Base-by-base conservation (phyloP, 2,329 filamentous ascomycete species). In the Talaromyces verruculosus region DNA sequence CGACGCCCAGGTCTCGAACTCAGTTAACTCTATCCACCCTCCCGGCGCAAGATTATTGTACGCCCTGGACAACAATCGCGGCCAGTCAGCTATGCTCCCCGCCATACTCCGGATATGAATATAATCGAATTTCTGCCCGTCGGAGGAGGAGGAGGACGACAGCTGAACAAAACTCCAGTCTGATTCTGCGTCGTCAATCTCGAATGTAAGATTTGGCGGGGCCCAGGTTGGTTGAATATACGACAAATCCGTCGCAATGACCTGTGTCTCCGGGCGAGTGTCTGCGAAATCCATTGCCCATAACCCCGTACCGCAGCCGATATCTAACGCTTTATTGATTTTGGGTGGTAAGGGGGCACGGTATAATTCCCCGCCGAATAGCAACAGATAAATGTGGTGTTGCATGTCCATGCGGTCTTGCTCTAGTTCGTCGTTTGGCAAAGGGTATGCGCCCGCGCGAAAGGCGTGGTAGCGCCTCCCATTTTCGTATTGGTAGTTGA, bases 81-180 rank as follows among this genome's bases (percentile, higher is more conserved):
- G 69, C 74, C 74, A 75, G 65, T 76, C 68, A 3, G 63, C 70
- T 55, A 76, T 75, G 45, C 70, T 69, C 7, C 72, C 73, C 25
- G 68, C 70, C 68, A 75, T 69, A 53, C 70, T 71, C n/a, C 72
- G 71, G 53, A 71, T 70, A 57, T 73, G 73, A 39, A 75, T 73
- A 58, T 70, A 73, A 59, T 75, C 74, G 57, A 75, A 75, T 45
- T 60, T 43, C 17, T 28, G 17, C 2, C 1, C 37, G 57, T 33
- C 30, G 7, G 6, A 8, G 30, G 30, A 30, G 30, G 30, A 30
- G 5, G 30, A 30, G 0, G 49, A 33, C 49, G 49, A 53, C 10
- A 49, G 28, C 25, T 69, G 63, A 22, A 65, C 61, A 59, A 73
- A 75, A 5, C 67, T 67, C 74, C 73, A 75, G 1, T 71, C 69